Evolutionary conservation across 2,329 filamentous ascomycete species (phyloP), one percentile per base, ranked within the genome.

Genomic region (Paraphoma sp.): DNA sequence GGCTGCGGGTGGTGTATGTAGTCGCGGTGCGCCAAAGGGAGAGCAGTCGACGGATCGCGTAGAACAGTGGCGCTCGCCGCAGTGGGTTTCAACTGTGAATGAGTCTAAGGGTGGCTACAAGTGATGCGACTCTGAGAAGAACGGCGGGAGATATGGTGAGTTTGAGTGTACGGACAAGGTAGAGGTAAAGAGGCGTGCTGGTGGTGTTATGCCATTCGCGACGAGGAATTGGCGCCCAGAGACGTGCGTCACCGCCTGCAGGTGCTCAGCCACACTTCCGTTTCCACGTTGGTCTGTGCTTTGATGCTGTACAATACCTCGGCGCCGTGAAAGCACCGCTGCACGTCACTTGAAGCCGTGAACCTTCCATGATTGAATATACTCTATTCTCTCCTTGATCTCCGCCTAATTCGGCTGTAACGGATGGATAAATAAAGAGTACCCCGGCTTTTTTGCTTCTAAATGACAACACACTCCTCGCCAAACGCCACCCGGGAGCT

Each of bases 191-290:
- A 48, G 45, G 33, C 10, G 31, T 48, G 45, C 17, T 17, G 45
- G 17, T 18, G 12, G 45, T 36, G 45, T 48, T 48, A 40, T 48
- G 45, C 31, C 9, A 23, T 40, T 31, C 45, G 45, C 45, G 45
- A 23, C 45, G 12, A 40, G 45, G 33, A 10, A 45, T 51, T 51
- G 49, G 49, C 49, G 49, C 49, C 49, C n/a, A 48, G 42, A 51
- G 49, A 43, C 29, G 18, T 46, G 49, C 49, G 49, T 51, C 49
- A 51, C 42, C 49, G 40, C 48, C 29, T 45, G 40, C 43, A 36
- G 9, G 23, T 14, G 33, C 33, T 36, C 33, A 36, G 49, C 49
- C 49, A 51, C 49, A 51, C 17, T 51, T 45, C 14, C 40, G 8
- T 23, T 23, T 23, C 23, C 23, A 17, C 8, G 40, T 4, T 42